Evolutionary conservation across 1,284 basidiomycete species (phyloP), one percentile per base, ranked within the genome.

Genomic region (Boletellus deceptivus): DNA sequence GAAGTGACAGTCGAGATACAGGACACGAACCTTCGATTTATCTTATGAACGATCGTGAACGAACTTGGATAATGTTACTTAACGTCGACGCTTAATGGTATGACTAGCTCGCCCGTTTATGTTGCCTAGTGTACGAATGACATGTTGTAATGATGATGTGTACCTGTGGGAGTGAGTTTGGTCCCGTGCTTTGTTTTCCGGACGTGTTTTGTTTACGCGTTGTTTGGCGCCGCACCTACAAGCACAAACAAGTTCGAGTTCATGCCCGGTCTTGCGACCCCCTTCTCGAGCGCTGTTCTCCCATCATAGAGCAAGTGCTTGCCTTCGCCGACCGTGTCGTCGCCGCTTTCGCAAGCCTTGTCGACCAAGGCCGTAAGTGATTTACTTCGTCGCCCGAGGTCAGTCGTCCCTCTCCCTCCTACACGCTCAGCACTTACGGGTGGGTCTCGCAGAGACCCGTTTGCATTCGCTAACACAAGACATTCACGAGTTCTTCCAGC

Each of bases 241-340:
- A 52, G 45, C 40, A 48, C 67, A 67, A 67, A 67, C 53, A 67
- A 63, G 65, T 67, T 67, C 68, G 49, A 70, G n/a, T 70, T 68
- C 53, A 25, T 46, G 31, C 25, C 25, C 42, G 46, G 43, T 13
- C 29, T 18, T 35, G 17, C 17, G 9, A 43, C 17, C 24, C 33
- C 7, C 25, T 25, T 25, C 10, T 35, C 34, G 38, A 45, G 29
- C 43, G 22, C 33, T 49, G 52, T 63, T 62, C 58, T 62, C 50
- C 48, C 57, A 43, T 58, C 48, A 52, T 53, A 58, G 44, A 52
- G 48, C 55, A 49, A 52, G 63, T 38, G 49, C 60, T 55, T 57
- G 62, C 53, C 43, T 46, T 53, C 53, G 53, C 46, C 56, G 61
- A 46, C 60, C 8, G 16, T 17, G 29, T 36, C 37, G 54, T 58